Evolutionary conservation across 2,329 filamentous ascomycete genomes (phyloP).

Genomic region (Fusarium bulbicola): DNA sequence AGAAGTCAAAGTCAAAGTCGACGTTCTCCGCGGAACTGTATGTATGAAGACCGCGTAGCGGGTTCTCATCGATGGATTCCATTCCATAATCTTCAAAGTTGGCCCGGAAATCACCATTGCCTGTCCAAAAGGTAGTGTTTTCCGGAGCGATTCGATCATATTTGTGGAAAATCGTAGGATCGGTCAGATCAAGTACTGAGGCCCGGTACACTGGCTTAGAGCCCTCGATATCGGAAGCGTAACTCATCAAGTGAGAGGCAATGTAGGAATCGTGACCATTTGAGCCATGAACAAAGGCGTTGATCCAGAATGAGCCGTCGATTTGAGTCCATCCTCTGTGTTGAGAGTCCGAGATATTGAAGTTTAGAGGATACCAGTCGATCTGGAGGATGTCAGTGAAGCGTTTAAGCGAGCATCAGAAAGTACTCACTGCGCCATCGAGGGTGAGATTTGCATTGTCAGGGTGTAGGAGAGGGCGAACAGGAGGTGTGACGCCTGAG

Average conservation of each 20-base stretch:
- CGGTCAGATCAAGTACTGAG: background rate
- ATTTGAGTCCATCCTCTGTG: background rate
- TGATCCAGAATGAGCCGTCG: background rate
- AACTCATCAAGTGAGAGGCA: background rate
- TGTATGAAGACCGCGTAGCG: background rate
- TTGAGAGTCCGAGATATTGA: background rate
- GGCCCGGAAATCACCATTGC: background rate
- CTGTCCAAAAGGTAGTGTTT: background rate
- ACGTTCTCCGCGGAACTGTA: background rate
- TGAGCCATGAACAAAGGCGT: background rate
- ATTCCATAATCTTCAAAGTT: background rate
- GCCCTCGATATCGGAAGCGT: background rate
- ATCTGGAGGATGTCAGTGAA: background rate
- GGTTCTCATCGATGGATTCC: background rate
- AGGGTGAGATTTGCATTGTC: background rate
- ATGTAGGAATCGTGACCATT: background rate
- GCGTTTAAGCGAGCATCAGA: rapidly evolving
- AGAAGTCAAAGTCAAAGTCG: background rate
- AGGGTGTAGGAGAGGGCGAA: background rate
- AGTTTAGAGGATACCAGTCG: background rate
- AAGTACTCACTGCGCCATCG: background rate
- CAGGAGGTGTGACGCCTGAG: background rate
- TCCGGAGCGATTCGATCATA: background rate
- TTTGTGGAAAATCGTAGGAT: background rate
- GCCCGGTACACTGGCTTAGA: background rate